These are phyloP conservation scores for Nakazawaea anatomiae DNA, from an alignment of 805 yeast species.

Conservation along the genomic window DNA sequence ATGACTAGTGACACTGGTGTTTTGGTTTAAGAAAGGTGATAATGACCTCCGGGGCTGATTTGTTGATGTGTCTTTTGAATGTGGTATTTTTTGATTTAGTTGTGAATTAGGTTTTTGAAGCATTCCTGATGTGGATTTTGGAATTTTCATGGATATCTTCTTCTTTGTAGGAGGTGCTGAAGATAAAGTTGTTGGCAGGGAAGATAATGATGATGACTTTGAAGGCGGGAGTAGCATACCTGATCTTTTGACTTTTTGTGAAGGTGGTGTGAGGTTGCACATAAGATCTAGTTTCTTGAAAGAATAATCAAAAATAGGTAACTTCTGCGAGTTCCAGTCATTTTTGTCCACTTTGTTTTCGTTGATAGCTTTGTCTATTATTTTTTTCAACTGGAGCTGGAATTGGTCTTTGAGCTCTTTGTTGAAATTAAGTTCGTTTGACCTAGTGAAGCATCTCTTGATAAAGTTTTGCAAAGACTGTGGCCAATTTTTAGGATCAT, in stretches of 20 bases:
- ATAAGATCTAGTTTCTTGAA: conserved; percentile 8
- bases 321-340: conserved; percentile 46
- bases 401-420: conserved; percentile 28
- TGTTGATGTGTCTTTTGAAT: not conserved
- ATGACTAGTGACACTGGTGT: not conserved
- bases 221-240: not conserved
- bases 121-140: conserved; percentile 6
- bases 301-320: conserved; percentile 38
- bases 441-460: conserved; percentile 35
- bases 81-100: not conserved
- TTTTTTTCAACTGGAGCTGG: conserved; percentile 41
- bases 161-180: not conserved
- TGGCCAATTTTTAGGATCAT: conserved; percentile 45
- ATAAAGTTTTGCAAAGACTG: conserved; percentile 46
- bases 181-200: not conserved
- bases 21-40: not conserved
- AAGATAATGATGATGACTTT: not conserved
- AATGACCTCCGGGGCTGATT: not conserved
- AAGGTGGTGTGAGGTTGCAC: conserved; percentile 1
- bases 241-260: conserved; percentile 2
- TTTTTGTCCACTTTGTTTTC: conserved; percentile 37
- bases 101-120: conserved; percentile 2
- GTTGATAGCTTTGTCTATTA: conserved; percentile 43
- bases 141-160: conserved; percentile 8
- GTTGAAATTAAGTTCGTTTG: conserved; percentile 28